These are phyloP conservation scores for Harringtonia aguacate DNA, from an alignment of 2,329 filamentous ascomycete species.

Conservation along the genomic window DNA sequence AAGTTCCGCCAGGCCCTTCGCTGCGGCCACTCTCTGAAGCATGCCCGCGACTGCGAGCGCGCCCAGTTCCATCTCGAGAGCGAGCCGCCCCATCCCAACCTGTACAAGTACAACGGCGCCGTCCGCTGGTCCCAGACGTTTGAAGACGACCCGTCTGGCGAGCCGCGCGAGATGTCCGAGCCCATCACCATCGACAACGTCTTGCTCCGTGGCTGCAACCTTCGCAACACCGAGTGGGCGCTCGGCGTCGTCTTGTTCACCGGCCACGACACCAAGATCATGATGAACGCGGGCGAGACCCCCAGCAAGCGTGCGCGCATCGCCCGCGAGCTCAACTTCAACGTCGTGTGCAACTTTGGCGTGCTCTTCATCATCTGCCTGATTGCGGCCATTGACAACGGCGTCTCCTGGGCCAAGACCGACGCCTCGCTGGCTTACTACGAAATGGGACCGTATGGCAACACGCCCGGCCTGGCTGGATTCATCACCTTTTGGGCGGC, in stretches of 20 bases:
- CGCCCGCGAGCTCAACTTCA: slow-evolving; percentile 89
- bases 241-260: slow-evolving; percentile 90
- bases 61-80: slow-evolving; percentile 83
- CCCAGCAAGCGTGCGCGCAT: slow-evolving; percentile 89
- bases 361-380: slow-evolving; percentile 86
- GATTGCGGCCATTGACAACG: slow-evolving; percentile 73
- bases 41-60: slow-evolving; percentile 85
- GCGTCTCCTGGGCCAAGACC: slow-evolving; percentile 64
- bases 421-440: slow-evolving; percentile 72
- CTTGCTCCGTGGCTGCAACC: slow-evolving; percentile 81
- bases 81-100: slow-evolving; percentile 81
- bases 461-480: slow-evolving; percentile 64
- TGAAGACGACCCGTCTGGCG: slow-evolving; percentile 44
- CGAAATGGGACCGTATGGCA: slow-evolving; percentile 75
- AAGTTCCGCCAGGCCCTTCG: slow-evolving; percentile 90
- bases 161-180: slow-evolving; percentile 72
- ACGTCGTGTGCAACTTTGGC: slow-evolving; percentile 92
- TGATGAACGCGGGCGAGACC: slow-evolving; percentile 95
- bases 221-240: slow-evolving; percentile 94
- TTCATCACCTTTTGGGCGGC: slow-evolving; percentile 97
- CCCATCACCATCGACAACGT: slow-evolving; percentile 93
- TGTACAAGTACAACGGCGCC: slow-evolving; percentile 90
- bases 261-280: slow-evolving; percentile 94
- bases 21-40: slow-evolving; percentile 70
- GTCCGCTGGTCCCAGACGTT: slow-evolving; percentile 76